A percentile compares a stretch with the other conserved stretches of the same genome.
Evolutionary conservation across 371 early-diverging fungal species (phyloP).

Genomic region (Polyrhizophydium stewartii): DNA sequence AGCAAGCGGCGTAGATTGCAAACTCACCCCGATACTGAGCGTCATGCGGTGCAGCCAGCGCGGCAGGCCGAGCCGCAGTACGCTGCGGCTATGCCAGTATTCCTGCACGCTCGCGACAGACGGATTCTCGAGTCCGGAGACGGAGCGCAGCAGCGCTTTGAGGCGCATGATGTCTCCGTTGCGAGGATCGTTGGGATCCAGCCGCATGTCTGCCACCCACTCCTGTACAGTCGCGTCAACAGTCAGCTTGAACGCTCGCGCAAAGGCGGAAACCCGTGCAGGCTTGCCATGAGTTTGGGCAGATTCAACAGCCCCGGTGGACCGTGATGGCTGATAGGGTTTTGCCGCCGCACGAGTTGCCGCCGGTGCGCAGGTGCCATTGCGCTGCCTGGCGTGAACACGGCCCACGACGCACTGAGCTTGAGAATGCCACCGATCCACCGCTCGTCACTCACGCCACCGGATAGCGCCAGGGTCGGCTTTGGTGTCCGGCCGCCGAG

Average conservation of each 20-base stretch:
- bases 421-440: slow-evolving; percentile 27
- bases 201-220: slow-evolving; percentile 28
- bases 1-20: too few relatives aligned
- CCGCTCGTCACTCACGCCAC: background rate
- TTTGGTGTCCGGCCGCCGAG: background rate
- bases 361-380: too few relatives aligned
- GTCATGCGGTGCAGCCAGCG: slow-evolving; percentile 21
- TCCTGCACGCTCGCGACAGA: slow-evolving; percentile 18
- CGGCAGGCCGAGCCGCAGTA: slow-evolving; percentile 37
- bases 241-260: too few relatives aligned
- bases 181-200: slow-evolving; percentile 49
- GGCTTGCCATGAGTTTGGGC: slow-evolving; percentile 33
- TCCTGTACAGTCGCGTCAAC: too few relatives aligned
- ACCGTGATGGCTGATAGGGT: background rate
- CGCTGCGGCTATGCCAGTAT: slow-evolving; percentile 24
- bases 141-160: slow-evolving; percentile 19
- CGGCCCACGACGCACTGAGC: slow-evolving; percentile 30
- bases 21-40: slow-evolving; percentile 35
- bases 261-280: background rate
- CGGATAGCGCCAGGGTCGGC: too few relatives aligned
- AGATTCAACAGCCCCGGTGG: slow-evolving; percentile 32
- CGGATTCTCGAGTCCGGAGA: slow-evolving; percentile 6
- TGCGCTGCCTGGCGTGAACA: background rate
- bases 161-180: slow-evolving; percentile 30
- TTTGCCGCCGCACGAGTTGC: too few relatives aligned